These are phyloP conservation scores for Vitis riparia DNA, from an alignment of 164 flowering plant species.

Conservation along the genomic window DNA sequence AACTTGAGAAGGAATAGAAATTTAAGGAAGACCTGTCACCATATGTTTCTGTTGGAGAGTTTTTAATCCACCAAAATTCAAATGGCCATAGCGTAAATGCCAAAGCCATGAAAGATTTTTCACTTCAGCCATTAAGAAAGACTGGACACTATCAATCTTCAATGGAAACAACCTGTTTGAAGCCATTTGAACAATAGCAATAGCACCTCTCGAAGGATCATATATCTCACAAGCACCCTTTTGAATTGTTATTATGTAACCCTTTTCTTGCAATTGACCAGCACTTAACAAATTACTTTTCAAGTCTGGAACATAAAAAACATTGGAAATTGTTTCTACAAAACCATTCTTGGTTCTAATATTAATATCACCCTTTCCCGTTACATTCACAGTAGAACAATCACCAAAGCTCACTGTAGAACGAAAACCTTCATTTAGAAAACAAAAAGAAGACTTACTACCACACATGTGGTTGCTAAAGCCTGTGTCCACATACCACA, in stretches of 20 bases:
- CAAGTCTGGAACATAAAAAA: constrained; percentile 9
- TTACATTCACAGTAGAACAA: constrained; percentile 4
- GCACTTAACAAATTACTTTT: constrained; percentile 2
- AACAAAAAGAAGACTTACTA: constrained; percentile 19
- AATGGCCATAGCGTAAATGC: no score
- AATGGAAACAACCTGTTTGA: constrained; percentile 14
- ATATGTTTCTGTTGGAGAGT: no score
- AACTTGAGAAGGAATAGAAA: constrained; percentile 7
- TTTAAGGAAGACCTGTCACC: constrained; percentile 8
- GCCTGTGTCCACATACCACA: no score
- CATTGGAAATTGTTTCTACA: neutral
- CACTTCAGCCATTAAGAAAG: neutral
- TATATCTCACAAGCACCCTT: neutral
- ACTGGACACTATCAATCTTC: constrained; percentile 6
- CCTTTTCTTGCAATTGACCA: neutral
- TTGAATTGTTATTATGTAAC: neutral
- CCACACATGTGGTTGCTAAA: neutral
- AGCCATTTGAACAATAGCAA: neutral
- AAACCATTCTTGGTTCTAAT: constrained; percentile 15
- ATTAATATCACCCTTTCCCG: constrained; percentile 13
- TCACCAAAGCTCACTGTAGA: neutral
- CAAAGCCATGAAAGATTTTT: no score
- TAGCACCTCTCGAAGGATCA: no score
- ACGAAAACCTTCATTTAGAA: constrained; percentile 10
- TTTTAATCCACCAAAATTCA: no score